Percentiles rank a stretch among this genome's conserved stretches.
phyloP scores from a whole-genome alignment of 129 eudicot genomes.

The Dittrichia graveolens region DNA sequence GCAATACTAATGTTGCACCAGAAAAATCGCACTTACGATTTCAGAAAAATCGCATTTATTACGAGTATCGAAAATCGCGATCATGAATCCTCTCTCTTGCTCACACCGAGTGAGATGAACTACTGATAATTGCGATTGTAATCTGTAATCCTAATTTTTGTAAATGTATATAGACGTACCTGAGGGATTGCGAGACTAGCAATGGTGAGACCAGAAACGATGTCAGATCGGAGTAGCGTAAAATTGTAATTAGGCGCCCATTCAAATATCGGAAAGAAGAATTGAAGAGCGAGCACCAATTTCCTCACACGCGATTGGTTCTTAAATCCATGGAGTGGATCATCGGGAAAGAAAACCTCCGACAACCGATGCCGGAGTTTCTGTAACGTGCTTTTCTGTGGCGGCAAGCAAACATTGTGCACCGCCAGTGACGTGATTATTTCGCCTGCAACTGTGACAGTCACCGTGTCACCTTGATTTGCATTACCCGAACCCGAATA shows the following conservation, averaged over 20 bases:
- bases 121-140: neutral
- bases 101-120: neutral
- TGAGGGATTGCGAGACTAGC: conserved; percentile 99
- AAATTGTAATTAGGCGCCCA: conserved; percentile 90
- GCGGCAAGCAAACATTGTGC: conserved; percentile 78
- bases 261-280: conserved; percentile 81
- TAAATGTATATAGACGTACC: conserved; percentile 34
- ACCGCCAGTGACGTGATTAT: conserved; percentile 39
- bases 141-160: neutral
- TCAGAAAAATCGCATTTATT: conserved; percentile 23
- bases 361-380: conserved; percentile 63
- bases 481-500: conserved; percentile 42
- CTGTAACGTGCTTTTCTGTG: conserved; percentile 51
- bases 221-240: conserved; percentile 65
- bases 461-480: conserved; percentile 2
- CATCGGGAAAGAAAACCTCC: conserved; percentile 93
- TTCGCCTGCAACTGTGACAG: conserved; percentile 8
- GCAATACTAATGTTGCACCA: conserved; percentile 15
- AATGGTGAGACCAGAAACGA: conserved; percentile 92
- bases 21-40: neutral
- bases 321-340: conserved; percentile 82
- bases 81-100: neutral
- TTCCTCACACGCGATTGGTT: conserved; percentile 63
- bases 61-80: conserved; percentile 9
- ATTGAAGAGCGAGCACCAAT: conserved; percentile 65